Evolutionary conservation across 768 basidiomycete genomes (phyloP), one percentile per base, ranked within the genome.

Genomic region (Holtermanniella nyarrowii): DNA sequence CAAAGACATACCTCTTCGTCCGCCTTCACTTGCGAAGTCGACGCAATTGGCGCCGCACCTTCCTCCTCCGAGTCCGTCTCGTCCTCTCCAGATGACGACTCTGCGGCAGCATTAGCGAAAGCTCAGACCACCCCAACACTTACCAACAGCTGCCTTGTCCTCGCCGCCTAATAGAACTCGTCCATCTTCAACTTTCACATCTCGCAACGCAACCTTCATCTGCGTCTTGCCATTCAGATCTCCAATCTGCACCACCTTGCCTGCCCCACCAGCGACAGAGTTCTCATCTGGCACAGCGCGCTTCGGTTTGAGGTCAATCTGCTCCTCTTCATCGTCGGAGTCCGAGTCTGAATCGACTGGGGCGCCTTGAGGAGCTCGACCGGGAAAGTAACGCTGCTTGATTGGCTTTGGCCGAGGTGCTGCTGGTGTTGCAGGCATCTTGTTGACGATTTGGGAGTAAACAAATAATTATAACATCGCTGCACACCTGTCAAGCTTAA

Each of bases 231-330:
- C 22, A 27, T 37, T 54, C 13, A 2, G 46, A 5, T 31, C 31
- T 2, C 56, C 57, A 31, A 46, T 27, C 25, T 40, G 50, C 11
- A 67, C 52, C 4, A 71, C 50, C 40, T 61, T 26, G 24, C 70
- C 70, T 26, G 70, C 68, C 0, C 70, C 70, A 4, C 69, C 69
- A 11, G 67, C 69, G 0, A 71, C 69, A 13, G 56, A 26, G 26
- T 49, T 57, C 51, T 45, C 51, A 49, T 63, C 57, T 22, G 44
- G 27, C 45, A 55, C 54, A 18, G 20, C 46, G 22, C 41, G 39
- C 25, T 53, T 45, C 27, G 13, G 5, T 31, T 18, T 12, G 27
- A 39, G 10, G 0, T 12, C 11, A 37, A 48, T 12, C 12, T 59
- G 49, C 13, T 58, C 49, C 13, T 57, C 57, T 10, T 64, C 62